Percentiles rank a stretch among this genome's conserved stretches.
Conservation (phyloP, 345 rosid genomes). For the thale cress (Arabidopsis thaliana) region DNA sequence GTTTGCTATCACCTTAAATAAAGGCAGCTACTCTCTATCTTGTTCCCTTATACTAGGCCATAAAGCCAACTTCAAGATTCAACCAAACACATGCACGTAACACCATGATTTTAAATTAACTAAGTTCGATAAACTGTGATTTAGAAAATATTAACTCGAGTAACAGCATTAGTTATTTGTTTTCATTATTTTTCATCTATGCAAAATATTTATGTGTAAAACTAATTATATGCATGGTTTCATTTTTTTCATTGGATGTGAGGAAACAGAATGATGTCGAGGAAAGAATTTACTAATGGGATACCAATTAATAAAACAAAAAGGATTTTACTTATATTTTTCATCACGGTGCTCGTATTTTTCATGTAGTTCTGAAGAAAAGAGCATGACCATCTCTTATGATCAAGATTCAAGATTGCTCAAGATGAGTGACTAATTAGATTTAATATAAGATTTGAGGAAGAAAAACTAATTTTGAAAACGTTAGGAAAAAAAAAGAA, state of each 20-base stretch:
- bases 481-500: background rate
- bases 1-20: background rate
- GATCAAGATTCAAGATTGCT: background rate
- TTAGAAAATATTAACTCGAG: background rate
- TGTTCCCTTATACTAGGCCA: constrained; percentile 6
- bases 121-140: background rate
- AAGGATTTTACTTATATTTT: background rate
- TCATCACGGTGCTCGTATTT: background rate
- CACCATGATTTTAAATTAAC: background rate
- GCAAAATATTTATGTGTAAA: background rate
- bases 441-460: background rate
- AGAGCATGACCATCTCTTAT: background rate
- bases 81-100: constrained; percentile 2
- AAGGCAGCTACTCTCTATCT: constrained; percentile 1
- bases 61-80: background rate
- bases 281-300: no score
- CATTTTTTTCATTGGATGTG: background rate
- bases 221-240: background rate
- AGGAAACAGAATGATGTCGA: background rate
- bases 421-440: no score
- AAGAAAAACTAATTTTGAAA: background rate
- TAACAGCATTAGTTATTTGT: background rate
- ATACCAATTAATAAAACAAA: no score
- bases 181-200: background rate
- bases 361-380: background rate